Evolutionary conservation across 2,329 filamentous ascomycete genomes (phyloP).

Genomic region (Diaporthe ampelina): DNA sequence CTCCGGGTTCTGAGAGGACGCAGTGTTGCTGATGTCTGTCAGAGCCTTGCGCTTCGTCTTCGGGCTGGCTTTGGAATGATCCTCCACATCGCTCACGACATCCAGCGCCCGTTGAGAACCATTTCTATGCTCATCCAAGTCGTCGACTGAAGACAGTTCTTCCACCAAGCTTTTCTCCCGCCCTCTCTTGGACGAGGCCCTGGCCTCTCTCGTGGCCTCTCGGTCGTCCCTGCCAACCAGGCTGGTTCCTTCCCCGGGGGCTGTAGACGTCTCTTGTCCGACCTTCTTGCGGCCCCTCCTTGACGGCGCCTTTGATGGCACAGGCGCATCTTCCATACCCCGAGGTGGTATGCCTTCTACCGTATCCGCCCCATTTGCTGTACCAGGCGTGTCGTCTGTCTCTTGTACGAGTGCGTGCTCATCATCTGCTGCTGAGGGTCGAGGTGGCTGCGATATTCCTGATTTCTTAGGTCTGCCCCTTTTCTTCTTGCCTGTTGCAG

Average conservation of each 20-base stretch:
- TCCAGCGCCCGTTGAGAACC: not conserved
- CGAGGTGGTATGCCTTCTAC: not conserved
- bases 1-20: not conserved
- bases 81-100: constrained; percentile 8
- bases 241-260: constrained; percentile 11
- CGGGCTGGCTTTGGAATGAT: not conserved
- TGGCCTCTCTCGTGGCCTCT: not conserved
- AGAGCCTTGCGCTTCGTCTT: constrained; percentile 26
- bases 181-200: constrained; percentile 34
- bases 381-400: not conserved
- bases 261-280: not conserved
- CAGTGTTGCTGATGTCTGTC: constrained; percentile 37
- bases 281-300: constrained; percentile 39
- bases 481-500: constrained; percentile 49
- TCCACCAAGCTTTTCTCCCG: constrained; percentile 36
- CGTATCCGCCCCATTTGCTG: constrained; percentile 1
- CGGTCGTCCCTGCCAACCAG: not conserved
- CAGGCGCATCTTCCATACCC: not conserved
- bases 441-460: constrained; percentile 41
- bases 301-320: constrained; percentile 5
- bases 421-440: constrained; percentile 4
- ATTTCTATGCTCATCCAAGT: not conserved
- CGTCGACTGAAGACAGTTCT: not conserved
- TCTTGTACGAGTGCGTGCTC: constrained; percentile 8
- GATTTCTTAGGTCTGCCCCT: constrained; percentile 60